These are phyloP conservation scores for Candida yuanshanica DNA, from an alignment of 805 yeast genomes.

Conservation along the genomic window DNA sequence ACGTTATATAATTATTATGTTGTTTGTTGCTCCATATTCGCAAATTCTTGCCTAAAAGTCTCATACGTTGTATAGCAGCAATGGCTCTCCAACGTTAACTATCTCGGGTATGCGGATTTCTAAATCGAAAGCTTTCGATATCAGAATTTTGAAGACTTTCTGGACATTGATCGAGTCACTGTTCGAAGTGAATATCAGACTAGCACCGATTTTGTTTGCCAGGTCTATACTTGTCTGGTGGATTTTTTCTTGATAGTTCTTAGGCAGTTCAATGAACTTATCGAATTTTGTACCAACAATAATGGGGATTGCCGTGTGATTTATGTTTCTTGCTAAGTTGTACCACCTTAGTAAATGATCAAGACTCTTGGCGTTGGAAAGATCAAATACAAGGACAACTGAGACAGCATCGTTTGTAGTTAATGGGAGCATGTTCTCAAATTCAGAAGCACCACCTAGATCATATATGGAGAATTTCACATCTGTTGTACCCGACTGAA, in stretches of 20 bases:
- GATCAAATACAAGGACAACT: conserved; percentile 81
- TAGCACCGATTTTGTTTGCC: conserved; percentile 85
- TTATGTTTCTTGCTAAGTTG: conserved; percentile 82
- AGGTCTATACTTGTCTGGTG: conserved; percentile 78
- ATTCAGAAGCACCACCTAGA: conserved; percentile 92
- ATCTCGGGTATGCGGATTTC: conserved; percentile 74
- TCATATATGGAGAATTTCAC: conserved; percentile 94
- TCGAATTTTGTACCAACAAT: conserved; percentile 94
- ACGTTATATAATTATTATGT: background rate
- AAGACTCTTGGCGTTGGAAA: conserved; percentile 79
- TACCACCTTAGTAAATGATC: conserved; percentile 94
- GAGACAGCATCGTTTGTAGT: conserved; percentile 93
- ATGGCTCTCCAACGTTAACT: conserved; percentile 84
- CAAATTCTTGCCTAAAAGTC: too few relatives aligned
- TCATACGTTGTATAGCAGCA: conserved; percentile 51
- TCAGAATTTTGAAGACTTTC: conserved; percentile 84
- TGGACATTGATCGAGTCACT: conserved; percentile 89
- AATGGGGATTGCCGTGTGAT: conserved; percentile 85
- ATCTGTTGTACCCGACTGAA: conserved; percentile 77
- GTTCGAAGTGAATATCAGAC: conserved; percentile 83
- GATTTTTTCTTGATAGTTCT: conserved; percentile 76
- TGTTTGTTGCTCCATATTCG: background rate
- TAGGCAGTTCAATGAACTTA: conserved; percentile 70
- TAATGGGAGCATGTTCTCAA: conserved; percentile 90
- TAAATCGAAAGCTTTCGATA: conserved; percentile 86